Conservation (phyloP, 2,329 filamentous ascomycete species). For the Fusarium pseudonygamai region DNA sequence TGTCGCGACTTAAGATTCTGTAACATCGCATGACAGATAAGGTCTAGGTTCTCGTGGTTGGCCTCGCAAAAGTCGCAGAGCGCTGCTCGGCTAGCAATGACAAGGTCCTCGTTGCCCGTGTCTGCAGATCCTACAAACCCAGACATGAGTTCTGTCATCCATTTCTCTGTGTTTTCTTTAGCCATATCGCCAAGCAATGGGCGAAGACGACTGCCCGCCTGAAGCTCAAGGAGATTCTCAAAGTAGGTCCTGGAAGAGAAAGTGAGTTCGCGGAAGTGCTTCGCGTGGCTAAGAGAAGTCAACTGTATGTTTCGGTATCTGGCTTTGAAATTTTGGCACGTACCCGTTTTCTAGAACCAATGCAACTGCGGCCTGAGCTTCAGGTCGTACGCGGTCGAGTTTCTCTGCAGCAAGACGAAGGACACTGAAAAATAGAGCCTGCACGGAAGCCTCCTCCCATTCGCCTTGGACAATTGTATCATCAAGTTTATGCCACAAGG, state of each 20-base stretch:
- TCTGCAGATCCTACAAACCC: slow-evolving; percentile 79
- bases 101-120: slow-evolving; percentile 78
- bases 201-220: slow-evolving; percentile 50
- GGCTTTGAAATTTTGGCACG: slow-evolving; percentile 28
- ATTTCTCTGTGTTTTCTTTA: slow-evolving; percentile 45
- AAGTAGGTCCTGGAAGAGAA: slow-evolving; percentile 72
- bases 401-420: slow-evolving; percentile 86
- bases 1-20: slow-evolving; percentile 63
- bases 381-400: slow-evolving; percentile 82
- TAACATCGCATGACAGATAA: slow-evolving; percentile 61
- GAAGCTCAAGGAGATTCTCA: slow-evolving; percentile 59
- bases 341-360: slow-evolving; percentile 59
- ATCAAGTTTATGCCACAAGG: slow-evolving; percentile 60
- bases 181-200: slow-evolving; percentile 50
- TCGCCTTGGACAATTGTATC: slow-evolving; percentile 8
- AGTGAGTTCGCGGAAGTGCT: slow-evolving; percentile 51
- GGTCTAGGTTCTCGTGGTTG: slow-evolving; percentile 52
- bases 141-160: slow-evolving; percentile 66
- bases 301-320: slow-evolving; percentile 31
- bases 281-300: slow-evolving; percentile 45
- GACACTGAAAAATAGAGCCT: slow-evolving; percentile 58
- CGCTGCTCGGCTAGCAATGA: slow-evolving; percentile 74
- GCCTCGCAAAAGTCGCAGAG: slow-evolving; percentile 64
- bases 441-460: slow-evolving; percentile 47
- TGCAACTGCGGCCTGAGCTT: slow-evolving; percentile 66